A percentile compares a stretch with the other conserved stretches of the same genome.
Evolutionary conservation across 306 rosid genomes (phyloP).

Genomic region (Vigna reflexopilosa): DNA sequence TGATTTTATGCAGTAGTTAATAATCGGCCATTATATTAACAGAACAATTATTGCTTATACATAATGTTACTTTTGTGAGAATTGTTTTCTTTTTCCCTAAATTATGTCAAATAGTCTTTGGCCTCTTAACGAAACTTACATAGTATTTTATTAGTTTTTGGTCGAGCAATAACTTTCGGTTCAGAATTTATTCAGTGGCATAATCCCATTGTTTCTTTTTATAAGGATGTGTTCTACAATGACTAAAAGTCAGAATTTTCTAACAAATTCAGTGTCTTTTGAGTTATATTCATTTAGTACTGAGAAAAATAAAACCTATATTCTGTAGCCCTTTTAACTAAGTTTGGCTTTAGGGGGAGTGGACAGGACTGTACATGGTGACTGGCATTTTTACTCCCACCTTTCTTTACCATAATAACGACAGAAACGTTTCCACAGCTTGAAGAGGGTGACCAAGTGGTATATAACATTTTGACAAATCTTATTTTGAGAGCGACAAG

Average conservation of each 20-base stretch:
- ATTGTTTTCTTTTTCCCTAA: background rate
- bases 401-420: background rate
- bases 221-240: background rate
- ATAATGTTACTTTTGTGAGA: background rate
- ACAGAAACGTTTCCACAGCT: background rate
- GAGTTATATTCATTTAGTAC: background rate
- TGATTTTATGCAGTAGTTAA: background rate
- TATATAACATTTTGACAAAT: background rate
- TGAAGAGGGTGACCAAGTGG: background rate
- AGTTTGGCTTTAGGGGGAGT: background rate
- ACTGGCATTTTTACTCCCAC: background rate
- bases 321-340: background rate
- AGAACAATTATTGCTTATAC: background rate
- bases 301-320: background rate
- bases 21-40: background rate
- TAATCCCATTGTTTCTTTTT: too few species aligned
- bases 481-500: constrained; percentile 12
- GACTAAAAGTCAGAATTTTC: background rate
- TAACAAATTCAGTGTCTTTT: background rate
- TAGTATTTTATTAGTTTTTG: too few species aligned
- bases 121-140: too few species aligned
- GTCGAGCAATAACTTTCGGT: background rate
- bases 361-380: background rate
- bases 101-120: too few species aligned
- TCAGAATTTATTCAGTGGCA: background rate